phyloP scores from a whole-genome alignment of 1,139 yeast species.

The Taphrina communis region DNA sequence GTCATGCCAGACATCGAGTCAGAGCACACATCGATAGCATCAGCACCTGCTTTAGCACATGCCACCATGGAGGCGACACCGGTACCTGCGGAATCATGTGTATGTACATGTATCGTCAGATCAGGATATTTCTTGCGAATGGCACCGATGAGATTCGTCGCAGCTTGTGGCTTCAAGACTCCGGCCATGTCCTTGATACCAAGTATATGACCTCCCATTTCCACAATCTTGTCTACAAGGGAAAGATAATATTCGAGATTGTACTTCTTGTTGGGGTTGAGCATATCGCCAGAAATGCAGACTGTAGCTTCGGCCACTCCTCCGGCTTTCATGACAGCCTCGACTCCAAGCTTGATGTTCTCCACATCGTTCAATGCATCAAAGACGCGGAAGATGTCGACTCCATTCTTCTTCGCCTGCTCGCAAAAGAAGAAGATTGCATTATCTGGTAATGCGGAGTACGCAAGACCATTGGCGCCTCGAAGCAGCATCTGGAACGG shows the following conservation, averaged over 20 bases:
- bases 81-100: constrained; percentile 99
- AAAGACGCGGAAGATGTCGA: constrained; percentile 95
- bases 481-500: constrained; percentile 99
- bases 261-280: constrained; percentile 91
- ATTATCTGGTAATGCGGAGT: constrained; percentile 95
- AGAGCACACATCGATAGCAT: constrained; percentile 95
- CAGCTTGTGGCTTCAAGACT: constrained; percentile 94
- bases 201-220: constrained; percentile 92
- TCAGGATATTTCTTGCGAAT: constrained; percentile 87
- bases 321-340: constrained; percentile 96
- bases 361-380: constrained; percentile 97
- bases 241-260: constrained; percentile 85
- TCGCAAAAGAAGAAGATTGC: constrained; percentile 95
- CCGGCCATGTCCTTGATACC: constrained; percentile 99
- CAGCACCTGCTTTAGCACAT: constrained; percentile 95
- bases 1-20: constrained; percentile 98
- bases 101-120: constrained; percentile 96
- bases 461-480: constrained; percentile 99
- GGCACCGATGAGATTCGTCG: constrained; percentile 74
- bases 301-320: constrained; percentile 99
- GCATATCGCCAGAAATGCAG: constrained; percentile 99
- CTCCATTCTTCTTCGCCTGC: constrained; percentile 95
- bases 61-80: constrained; percentile 98
- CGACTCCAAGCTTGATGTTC: constrained; percentile 95
- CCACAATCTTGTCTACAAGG: constrained; percentile 81